Conservation (phyloP, 2,329 filamentous ascomycete species). For the Berkeleyomyces rouxiae region DNA sequence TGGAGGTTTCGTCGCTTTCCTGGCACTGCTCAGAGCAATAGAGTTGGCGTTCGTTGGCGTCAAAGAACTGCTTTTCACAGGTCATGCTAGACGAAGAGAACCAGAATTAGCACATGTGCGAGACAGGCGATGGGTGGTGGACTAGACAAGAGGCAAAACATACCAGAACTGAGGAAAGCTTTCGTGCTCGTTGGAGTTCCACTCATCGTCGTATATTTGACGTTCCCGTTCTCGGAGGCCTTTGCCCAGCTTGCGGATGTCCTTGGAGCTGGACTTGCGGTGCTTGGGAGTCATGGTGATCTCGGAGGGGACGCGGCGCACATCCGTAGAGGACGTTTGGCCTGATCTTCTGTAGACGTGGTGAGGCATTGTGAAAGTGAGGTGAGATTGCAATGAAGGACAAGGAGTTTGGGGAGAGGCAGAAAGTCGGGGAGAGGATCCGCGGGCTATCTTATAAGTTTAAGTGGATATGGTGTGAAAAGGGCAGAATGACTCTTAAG, state of each 20-base stretch:
- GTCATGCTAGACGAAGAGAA: slow-evolving; percentile 36
- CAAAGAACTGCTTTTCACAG: slow-evolving; percentile 49
- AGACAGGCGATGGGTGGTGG: background rate
- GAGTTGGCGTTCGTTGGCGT: slow-evolving; percentile 37
- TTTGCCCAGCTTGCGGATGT: slow-evolving; percentile 32
- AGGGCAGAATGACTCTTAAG: slow-evolving; percentile 1
- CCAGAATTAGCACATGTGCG: slow-evolving; percentile 9
- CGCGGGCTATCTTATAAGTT: slow-evolving; percentile 13
- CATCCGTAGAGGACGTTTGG: slow-evolving; percentile 38
- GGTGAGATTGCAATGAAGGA: slow-evolving; percentile 10
- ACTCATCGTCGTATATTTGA: slow-evolving; percentile 26
- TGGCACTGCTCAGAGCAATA: slow-evolving; percentile 50
- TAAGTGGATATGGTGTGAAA: slow-evolving; percentile 1
- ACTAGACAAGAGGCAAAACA: slow-evolving; percentile 19
- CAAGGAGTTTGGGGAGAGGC: background rate
- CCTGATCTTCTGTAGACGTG: slow-evolving; percentile 36
- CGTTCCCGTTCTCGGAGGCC: slow-evolving; percentile 34
- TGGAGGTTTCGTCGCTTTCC: slow-evolving; percentile 31
- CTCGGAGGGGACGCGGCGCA: slow-evolving; percentile 30
- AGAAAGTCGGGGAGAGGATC: background rate
- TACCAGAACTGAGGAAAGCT: slow-evolving; percentile 52
- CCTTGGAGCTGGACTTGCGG: slow-evolving; percentile 26
- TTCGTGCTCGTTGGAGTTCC: slow-evolving; percentile 38
- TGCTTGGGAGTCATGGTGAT: slow-evolving; percentile 31
- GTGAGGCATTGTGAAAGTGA: slow-evolving; percentile 32